Evolutionary conservation across 495 filamentous ascomycete species (phyloP), one percentile per base, ranked within the genome.

Genomic region (Pyronema domesticum): DNA sequence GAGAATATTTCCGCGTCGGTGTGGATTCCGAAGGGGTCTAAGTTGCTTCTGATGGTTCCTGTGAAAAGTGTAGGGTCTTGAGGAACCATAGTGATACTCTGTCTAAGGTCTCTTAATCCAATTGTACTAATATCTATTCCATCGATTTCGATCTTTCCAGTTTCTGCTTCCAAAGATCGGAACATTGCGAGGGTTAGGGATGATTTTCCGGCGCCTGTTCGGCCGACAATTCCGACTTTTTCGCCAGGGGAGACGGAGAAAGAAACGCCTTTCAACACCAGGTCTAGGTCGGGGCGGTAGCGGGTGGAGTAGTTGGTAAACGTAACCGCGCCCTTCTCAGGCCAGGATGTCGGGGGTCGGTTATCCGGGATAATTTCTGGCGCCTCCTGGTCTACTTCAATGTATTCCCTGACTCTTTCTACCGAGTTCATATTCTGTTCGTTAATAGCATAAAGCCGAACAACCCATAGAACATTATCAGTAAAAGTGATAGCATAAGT

Each of bases 401-500:
- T 77, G 62, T 95, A 99, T 68, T 99, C 91, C 65, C 89, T 86
- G 60, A 99, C 83, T 53, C 93, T 82, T 70, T 99, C 93, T n/a
- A 99, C 89, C 0, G 58, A 60, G 70, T 99, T 99, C 93, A 99
- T 96, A 68, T 94, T 96, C 69, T 96, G 93, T 67, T 99, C 93
- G 60, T 95, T 94, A 63, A 84, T 75, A 0, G 89, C 82, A 62
- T 96, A 99, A n/a, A 95, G 74, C 17, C 93, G 79, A 23, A 96
- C 88, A 54, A 96, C 81, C 93, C 93, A 99, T 14, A 99, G 73
- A 14, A 99, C 80, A 56, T 95, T 95, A 65, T 96, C 93, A 0
- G 87, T 94, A 61, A 99, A 99, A 0, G 86, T 91, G 48, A 99
- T 86, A 6, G 93, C 93, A 61, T 99, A 99, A n/a, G 88, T 95